Percentiles rank a stretch among this genome's conserved stretches.
These are phyloP conservation scores for Umbilicus rupestris DNA, from an alignment of 164 flowering plant species.

Conservation along the genomic window DNA sequence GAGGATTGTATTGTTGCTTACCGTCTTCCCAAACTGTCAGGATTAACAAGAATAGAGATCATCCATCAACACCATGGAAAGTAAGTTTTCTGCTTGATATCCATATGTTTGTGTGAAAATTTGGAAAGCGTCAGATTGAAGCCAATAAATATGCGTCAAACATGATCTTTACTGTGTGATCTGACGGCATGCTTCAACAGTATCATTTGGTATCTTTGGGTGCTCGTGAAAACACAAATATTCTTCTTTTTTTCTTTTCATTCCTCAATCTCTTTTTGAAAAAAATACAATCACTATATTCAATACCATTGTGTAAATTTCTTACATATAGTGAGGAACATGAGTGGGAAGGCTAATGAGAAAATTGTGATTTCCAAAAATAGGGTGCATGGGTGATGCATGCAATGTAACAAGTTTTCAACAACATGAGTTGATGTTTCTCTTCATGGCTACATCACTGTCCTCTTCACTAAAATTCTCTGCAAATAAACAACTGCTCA, in stretches of 20 bases:
- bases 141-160: background rate
- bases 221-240: background rate
- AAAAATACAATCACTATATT: background rate
- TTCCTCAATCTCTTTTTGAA: background rate
- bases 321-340: background rate
- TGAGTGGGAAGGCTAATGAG: background rate
- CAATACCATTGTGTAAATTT: background rate
- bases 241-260: background rate
- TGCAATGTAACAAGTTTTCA: too few species aligned
- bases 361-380: background rate
- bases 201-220: background rate
- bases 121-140: background rate
- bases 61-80: slow-evolving; percentile 42
- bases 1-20: slow-evolving; percentile 80
- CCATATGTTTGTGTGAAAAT: too few species aligned
- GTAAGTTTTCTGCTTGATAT: slow-evolving; percentile 28
- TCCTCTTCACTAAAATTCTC: background rate
- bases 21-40: slow-evolving; percentile 40
- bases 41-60: slow-evolving; percentile 51
- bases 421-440: background rate
- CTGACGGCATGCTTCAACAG: background rate
- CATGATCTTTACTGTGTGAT: background rate
- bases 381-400: too few species aligned
- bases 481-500: background rate
- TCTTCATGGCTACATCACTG: background rate